Percentiles rank a stretch among this genome's conserved stretches.
Evolutionary conservation across 1,284 basidiomycete genomes (phyloP).

Genomic region (Ganoderma boninense): DNA sequence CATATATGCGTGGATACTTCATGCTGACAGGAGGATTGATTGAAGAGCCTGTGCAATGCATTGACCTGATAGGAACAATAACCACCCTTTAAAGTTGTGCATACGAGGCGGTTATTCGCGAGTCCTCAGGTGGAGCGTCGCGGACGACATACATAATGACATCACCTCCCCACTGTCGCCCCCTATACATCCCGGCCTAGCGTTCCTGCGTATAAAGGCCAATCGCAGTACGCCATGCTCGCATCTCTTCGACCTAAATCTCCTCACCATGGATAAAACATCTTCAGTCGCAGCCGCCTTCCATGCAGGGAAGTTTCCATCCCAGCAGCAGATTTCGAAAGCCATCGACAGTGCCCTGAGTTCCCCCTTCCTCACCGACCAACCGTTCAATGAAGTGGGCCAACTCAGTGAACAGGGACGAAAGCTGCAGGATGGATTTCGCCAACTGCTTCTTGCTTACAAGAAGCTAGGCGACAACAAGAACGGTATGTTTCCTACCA

Average conservation of each 20-base stretch:
- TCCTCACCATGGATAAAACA: constrained; percentile 61
- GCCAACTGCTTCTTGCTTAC: constrained; percentile 60
- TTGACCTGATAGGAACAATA: too few species aligned
- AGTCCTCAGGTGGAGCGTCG: neutral
- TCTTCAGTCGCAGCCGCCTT: constrained; percentile 68
- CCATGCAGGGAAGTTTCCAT: constrained; percentile 71
- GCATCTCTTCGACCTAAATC: neutral
- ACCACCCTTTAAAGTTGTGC: too few species aligned
- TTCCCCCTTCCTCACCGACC: constrained; percentile 53
- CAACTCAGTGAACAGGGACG: constrained; percentile 62
- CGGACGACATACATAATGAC: neutral
- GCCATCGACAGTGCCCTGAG: constrained; percentile 60
- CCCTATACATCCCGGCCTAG: neutral
- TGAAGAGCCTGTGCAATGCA: too few species aligned
- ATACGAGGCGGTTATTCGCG: too few species aligned
- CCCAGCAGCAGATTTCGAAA: constrained; percentile 58
- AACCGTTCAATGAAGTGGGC: constrained; percentile 46
- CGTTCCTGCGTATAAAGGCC: neutral
- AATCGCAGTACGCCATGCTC: neutral
- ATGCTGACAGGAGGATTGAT: too few species aligned
- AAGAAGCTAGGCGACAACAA: constrained; percentile 60
- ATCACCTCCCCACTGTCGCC: neutral
- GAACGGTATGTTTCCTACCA: constrained; percentile 53
- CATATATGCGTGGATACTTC: too few species aligned
- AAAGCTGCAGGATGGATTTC: constrained; percentile 55